Percentiles rank a stretch among this genome's conserved stretches.
Evolutionary conservation across 2,329 filamentous ascomycete genomes (phyloP).

Genomic region (Coniochaeta ligniaria): DNA sequence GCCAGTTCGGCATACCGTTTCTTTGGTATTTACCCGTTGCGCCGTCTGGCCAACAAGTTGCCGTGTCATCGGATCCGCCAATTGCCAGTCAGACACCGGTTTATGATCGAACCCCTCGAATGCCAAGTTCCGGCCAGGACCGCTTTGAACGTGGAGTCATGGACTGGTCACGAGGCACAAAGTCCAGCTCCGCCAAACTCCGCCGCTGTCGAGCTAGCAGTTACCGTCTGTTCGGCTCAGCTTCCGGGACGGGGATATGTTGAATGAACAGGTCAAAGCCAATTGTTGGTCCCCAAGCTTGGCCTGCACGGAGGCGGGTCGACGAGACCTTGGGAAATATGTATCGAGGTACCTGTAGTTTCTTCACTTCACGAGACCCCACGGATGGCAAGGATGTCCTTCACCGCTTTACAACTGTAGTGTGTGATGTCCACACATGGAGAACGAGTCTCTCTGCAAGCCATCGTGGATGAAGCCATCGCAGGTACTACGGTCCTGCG

Average conservation of each 20-base stretch:
- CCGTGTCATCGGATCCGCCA: background rate
- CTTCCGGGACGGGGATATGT: slow-evolving; percentile 8
- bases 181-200: slow-evolving; percentile 3
- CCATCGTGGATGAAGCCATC: no score
- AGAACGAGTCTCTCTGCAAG: no score
- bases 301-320: background rate
- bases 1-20: background rate
- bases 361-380: background rate
- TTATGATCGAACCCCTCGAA: background rate
- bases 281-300: background rate
- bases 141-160: background rate
- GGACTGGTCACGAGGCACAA: slow-evolving; percentile 7
- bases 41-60: background rate
- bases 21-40: background rate
- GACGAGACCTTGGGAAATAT: background rate
- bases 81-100: background rate
- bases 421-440: no score
- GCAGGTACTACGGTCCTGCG: background rate
- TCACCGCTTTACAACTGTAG: background rate
- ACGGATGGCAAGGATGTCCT: background rate
- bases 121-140: background rate
- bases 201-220: background rate
- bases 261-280: background rate
- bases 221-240: slow-evolving; percentile 10
- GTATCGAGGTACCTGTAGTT: no score